A percentile compares a stretch with the other conserved stretches of the same genome.
Evolutionary conservation across 768 basidiomycete genomes (phyloP).

Genomic region (Vararia minispora): DNA sequence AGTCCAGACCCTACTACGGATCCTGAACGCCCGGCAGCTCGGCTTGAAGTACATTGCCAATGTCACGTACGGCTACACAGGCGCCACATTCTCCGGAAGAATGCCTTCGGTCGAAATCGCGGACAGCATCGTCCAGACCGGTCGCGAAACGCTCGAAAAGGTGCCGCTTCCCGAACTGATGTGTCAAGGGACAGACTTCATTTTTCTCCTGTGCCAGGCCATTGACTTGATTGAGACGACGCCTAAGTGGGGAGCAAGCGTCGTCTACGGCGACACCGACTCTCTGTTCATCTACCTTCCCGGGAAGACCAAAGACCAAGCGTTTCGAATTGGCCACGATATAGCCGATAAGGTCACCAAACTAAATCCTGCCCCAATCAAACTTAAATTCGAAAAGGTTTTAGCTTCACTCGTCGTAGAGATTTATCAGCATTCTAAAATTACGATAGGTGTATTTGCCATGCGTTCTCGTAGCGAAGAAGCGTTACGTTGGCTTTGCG

Average conservation of each 20-base stretch:
- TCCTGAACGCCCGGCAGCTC: slow-evolving; percentile 86
- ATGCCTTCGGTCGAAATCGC: slow-evolving; percentile 99
- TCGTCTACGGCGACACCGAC: slow-evolving; percentile 98
- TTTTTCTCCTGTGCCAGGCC: slow-evolving; percentile 40
- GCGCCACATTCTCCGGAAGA: slow-evolving; percentile 87
- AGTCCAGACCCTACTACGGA: slow-evolving; percentile 52
- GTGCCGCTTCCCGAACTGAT: too few relatives aligned
- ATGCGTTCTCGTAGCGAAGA: slow-evolving; percentile 94
- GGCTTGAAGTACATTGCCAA: slow-evolving; percentile 92
- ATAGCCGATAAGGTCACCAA: slow-evolving; percentile 84
- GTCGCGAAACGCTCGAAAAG: slow-evolving; percentile 91
- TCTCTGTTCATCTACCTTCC: slow-evolving; percentile 88
- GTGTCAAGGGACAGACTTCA: slow-evolving; percentile 5
- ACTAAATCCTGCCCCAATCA: slow-evolving; percentile 82
- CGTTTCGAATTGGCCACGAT: slow-evolving; percentile 86
- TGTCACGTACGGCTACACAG: slow-evolving; percentile 93
- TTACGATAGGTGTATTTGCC: slow-evolving; percentile 76
- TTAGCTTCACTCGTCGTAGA: background rate
- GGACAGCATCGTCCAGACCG: slow-evolving; percentile 95
- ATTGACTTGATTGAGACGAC: slow-evolving; percentile 67
- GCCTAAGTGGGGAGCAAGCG: slow-evolving; percentile 75
- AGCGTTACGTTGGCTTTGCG: slow-evolving; percentile 96
- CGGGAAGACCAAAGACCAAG: slow-evolving; percentile 87
- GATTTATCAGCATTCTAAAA: background rate
- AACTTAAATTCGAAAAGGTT: slow-evolving; percentile 98